Evolutionary conservation across 352 stramenopile genomes (phyloP).

Genomic region (Phytophthora meadii): DNA sequence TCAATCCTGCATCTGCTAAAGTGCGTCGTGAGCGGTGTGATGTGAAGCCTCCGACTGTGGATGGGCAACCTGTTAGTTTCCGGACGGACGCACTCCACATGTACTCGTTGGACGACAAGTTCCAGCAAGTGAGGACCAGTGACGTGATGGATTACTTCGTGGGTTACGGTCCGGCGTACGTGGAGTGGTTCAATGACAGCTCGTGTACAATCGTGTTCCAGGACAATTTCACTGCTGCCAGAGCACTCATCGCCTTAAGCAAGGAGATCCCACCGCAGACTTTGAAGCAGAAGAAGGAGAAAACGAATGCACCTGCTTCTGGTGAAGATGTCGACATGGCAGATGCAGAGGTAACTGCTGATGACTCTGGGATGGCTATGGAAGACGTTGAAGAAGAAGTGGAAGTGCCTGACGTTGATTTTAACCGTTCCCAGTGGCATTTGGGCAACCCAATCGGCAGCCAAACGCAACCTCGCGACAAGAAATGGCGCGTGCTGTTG

Average conservation of each 20-base stretch:
- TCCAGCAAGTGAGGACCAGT: slow-evolving; percentile 82
- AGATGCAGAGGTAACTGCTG: slow-evolving; percentile 27
- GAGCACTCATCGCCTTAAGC: slow-evolving; percentile 67
- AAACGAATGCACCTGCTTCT: slow-evolving; percentile 4
- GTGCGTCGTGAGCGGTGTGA: slow-evolving; percentile 71
- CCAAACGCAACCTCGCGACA: slow-evolving; percentile 52
- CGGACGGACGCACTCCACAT: slow-evolving; percentile 81
- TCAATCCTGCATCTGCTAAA: slow-evolving; percentile 59
- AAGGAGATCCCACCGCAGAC: slow-evolving; percentile 59
- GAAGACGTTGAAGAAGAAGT: slow-evolving; percentile 33
- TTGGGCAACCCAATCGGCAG: slow-evolving; percentile 61
- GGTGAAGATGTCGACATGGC: slow-evolving; percentile 71
- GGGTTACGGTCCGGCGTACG: slow-evolving; percentile 83
- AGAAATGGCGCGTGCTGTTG: slow-evolving; percentile 78
- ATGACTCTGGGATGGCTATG: slow-evolving; percentile 29
- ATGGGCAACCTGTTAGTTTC: slow-evolving; percentile 43
- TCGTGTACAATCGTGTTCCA: slow-evolving; percentile 87
- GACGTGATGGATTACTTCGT: slow-evolving; percentile 84
- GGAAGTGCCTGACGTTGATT: slow-evolving; percentile 61
- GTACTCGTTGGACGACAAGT: slow-evolving; percentile 83
- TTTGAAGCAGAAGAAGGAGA: slow-evolving; percentile 43
- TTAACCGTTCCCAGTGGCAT: slow-evolving; percentile 75
- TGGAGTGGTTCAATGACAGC: slow-evolving; percentile 90
- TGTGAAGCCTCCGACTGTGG: slow-evolving; percentile 31
- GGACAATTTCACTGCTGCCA: slow-evolving; percentile 69